Conservation (phyloP, 2,329 filamentous ascomycete species). For the Rhexocercosporidium sp. region DNA sequence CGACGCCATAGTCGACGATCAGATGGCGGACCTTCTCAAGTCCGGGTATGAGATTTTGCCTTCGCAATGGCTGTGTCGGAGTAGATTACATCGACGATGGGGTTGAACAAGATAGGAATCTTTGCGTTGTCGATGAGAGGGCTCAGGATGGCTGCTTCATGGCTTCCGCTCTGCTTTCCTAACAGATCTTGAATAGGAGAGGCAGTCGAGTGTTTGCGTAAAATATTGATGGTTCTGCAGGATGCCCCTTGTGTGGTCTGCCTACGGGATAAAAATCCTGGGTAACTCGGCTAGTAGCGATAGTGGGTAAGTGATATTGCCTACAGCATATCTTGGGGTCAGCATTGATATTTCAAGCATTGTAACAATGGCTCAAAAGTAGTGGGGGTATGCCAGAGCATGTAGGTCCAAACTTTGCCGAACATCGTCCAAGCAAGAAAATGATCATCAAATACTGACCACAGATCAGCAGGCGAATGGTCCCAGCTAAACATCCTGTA, state of each 20-base stretch:
- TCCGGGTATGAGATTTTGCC: neutral
- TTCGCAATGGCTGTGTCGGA: neutral
- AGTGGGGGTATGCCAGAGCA: no score
- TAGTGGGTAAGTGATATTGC: no score
- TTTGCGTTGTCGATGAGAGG: neutral
- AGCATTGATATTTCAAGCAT: no score
- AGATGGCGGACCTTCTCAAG: neutral
- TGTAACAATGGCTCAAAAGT: no score
- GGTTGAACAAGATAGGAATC: neutral
- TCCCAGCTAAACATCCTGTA: neutral
- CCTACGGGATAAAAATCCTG: neutral
- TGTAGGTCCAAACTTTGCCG: no score
- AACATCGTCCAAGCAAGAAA: no score
- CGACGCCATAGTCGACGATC: neutral
- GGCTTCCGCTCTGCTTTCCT: neutral
- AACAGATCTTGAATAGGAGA: neutral
- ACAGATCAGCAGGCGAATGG: neutral
- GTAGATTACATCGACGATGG: neutral
- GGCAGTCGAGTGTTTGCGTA: neutral
- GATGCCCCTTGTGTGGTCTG: neutral
- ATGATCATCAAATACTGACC: neutral
- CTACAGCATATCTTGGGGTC: no score
- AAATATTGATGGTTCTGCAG: neutral
- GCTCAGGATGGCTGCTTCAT: neutral
- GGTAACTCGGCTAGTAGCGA: neutral